Conservation (phyloP, 768 basidiomycete species). For the Pulveroboletus sp. region DNA sequence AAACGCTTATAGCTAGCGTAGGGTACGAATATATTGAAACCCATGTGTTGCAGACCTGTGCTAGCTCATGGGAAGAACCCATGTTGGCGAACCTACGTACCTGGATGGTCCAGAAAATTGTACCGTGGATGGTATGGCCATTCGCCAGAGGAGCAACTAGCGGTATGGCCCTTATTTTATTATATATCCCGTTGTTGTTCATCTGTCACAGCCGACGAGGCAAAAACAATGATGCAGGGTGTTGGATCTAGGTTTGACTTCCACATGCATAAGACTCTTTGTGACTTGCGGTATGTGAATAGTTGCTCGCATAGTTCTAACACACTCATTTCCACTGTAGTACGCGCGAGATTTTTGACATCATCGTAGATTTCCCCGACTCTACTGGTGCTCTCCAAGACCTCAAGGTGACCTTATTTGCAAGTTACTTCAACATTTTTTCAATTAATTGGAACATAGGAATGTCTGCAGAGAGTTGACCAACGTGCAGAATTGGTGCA, state of each 20-base stretch:
- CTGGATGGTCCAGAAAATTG: slow-evolving; percentile 79
- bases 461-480: slow-evolving; percentile 76
- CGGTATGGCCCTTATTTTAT: slow-evolving; percentile 35
- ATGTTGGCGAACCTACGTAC: slow-evolving; percentile 55
- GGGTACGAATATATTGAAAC: slow-evolving; percentile 83
- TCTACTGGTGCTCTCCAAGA: slow-evolving; percentile 82
- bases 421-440: not conserved
- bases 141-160: slow-evolving; percentile 64
- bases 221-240: slow-evolving; percentile 65
- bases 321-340: slow-evolving; percentile 28
- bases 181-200: slow-evolving; percentile 1
- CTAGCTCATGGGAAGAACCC: slow-evolving; percentile 63
- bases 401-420: slow-evolving; percentile 51
- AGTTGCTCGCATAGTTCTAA: not conserved
- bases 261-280: slow-evolving; percentile 87
- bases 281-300: slow-evolving; percentile 69
- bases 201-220: slow-evolving; percentile 54
- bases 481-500: slow-evolving; percentile 74
- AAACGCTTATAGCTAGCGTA: slow-evolving; percentile 75
- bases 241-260: slow-evolving; percentile 86
- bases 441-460: slow-evolving; percentile 35
- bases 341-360: slow-evolving; percentile 87
- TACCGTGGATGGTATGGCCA: slow-evolving; percentile 80
- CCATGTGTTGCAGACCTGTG: slow-evolving; percentile 61
- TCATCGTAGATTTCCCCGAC: slow-evolving; percentile 91